Base-by-base conservation (phyloP, 2,329 filamentous ascomycete genomes). In the Amphichorda felina region DNA sequence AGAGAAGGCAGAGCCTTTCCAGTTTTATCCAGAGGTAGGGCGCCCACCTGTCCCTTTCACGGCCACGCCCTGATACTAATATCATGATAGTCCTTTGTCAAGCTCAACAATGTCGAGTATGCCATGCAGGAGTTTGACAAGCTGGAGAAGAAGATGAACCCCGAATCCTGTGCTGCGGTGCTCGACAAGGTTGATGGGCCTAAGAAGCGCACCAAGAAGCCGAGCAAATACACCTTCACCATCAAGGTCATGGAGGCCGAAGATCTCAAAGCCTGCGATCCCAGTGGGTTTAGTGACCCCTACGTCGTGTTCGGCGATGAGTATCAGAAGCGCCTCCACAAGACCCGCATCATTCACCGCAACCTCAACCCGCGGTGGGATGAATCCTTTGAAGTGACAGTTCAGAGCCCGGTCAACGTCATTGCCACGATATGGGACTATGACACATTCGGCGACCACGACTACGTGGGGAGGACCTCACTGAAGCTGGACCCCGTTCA, bases 371-470 rank as follows among this genome's bases (percentile, higher is more conserved):
- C 91, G 19, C 79, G 89, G 15, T 98, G 91, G 89, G 91, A 98
- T 48, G 91, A 96, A 62, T 86, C 87, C 1, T 82, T 96, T 33
- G 91, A 98, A 52, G 94, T 98, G 43, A 91, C 87, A 15, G 94
- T 94, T 1, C 81, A 83, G 43, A 86, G 88, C 0, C 78, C 91
- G 9, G 71, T 98, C 39, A 95, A 96, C 48, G 77, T 98, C 45
- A 93, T 96, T 50, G 88, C 89, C 22, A 98, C 91, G 1, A 82
- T 96, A 29, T 98, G 91, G 91, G 91, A 98, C 59, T 94, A 91
- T 70, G 91, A 98, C 61, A 87, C 86, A 11, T 80, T 98, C 48
- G 91, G 91, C 36, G 91, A 96, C 51, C 91, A 98, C 53, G 91
- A 98, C 52, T 96, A 94, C 54, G 86, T 96, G 25, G 91, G 91